These are phyloP conservation scores for Colletotrichum filicis DNA, from an alignment of 2,329 filamentous ascomycete genomes.

Conservation along the genomic window DNA sequence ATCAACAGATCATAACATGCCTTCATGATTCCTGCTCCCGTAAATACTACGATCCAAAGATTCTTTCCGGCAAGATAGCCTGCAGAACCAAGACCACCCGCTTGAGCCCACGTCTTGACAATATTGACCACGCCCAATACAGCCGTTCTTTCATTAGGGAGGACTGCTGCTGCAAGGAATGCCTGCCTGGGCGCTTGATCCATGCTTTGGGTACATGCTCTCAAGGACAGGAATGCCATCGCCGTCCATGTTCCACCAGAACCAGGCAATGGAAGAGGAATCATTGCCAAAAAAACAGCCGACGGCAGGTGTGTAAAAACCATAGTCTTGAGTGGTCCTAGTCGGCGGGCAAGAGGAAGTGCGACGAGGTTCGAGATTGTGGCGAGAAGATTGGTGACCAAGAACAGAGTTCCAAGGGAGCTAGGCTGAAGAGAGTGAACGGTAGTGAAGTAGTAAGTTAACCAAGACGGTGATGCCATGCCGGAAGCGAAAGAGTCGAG, in stretches of 20 bases:
- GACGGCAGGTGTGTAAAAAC: constrained; percentile 80
- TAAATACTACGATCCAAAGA: constrained; percentile 71
- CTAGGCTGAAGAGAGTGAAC: constrained; percentile 60
- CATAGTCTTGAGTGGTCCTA: constrained; percentile 79
- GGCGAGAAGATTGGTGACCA: constrained; percentile 62
- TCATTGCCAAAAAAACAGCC: constrained; percentile 70
- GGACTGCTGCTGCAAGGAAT: constrained; percentile 74
- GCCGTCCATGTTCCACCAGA: constrained; percentile 59
- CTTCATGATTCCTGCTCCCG: constrained; percentile 72
- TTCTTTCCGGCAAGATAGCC: constrained; percentile 68
- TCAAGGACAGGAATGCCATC: constrained; percentile 69
- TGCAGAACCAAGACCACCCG: constrained; percentile 70
- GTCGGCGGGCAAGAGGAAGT: constrained; percentile 63
- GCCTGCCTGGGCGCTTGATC: constrained; percentile 77
- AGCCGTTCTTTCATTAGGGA: constrained; percentile 74
- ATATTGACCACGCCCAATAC: constrained; percentile 78
- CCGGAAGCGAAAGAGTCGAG: constrained; percentile 64
- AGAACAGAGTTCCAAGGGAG: constrained; percentile 64
- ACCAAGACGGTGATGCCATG: constrained; percentile 72
- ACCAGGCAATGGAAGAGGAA: constrained; percentile 61
- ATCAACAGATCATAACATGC: constrained; percentile 69
- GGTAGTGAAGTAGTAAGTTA: constrained; percentile 65
- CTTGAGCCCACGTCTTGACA: constrained; percentile 73
- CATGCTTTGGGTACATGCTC: constrained; percentile 74
- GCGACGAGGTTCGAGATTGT: constrained; percentile 63